Evolutionary conservation across 139 green algal genomes (phyloP), one percentile per base, ranked within the genome.

Genomic region (Micractinium conductrix): DNA sequence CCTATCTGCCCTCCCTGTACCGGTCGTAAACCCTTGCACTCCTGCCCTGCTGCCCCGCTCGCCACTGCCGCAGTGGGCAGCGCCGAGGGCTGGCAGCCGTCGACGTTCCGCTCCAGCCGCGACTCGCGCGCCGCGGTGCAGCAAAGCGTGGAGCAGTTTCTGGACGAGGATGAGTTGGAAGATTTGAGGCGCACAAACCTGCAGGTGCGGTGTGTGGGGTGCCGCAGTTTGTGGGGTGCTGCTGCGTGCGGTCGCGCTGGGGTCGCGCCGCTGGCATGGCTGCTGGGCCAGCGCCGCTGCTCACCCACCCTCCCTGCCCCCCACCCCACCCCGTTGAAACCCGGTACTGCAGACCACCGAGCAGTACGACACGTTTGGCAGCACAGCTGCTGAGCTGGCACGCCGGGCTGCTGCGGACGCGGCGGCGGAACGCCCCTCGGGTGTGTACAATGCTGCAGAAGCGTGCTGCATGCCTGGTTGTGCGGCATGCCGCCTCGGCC

Each of bases 131-230:
- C 85, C 6, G 70, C 80, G n/a, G 79, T 67, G 37, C 63, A 74
- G 63, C 96, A 98, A 78, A 79, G 35, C 44, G 89, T 98, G 43
- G 92, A 97, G 71, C 95, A 98, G 76, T 99, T 96, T 79, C 87
- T 99, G 82, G 97, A 99, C 75, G 94, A 97, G n/a, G 97, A 99
- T 81, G 97, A 99, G 89, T 78, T 92, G 73, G 91, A 94, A 76
- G 95, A 97, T 86, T 42, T 83, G 6, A 4, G 42, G 28, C 35
- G 53, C 1, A 86, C 75, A 26, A 80, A 74, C 62, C 70, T 90
- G 75, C 80, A 87, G 74, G 74, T 70, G 17, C 14, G n/a, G 8
- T n/a, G n/a, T n/a, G n/a, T n/a, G n/a, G n/a, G n/a, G n/a, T n/a
- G n/a, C n/a, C n/a, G n/a, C n/a, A n/a, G n/a, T n/a, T n/a, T n/a